Conservation (phyloP, 164 flowering plant species). For the Euptelea pleiosperma region DNA sequence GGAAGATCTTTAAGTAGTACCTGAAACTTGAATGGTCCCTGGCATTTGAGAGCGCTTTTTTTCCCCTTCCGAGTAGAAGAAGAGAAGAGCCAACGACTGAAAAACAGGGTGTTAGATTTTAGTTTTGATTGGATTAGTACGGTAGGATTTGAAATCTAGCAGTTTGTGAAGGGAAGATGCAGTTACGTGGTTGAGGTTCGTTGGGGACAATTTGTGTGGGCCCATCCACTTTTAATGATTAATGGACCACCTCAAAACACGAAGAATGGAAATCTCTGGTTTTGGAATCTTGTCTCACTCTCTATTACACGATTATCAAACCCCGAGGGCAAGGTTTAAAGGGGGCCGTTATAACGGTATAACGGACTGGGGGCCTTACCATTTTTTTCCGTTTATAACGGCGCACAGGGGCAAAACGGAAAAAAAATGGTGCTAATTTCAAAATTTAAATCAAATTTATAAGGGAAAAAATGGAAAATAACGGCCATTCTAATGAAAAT, state of each 20-base stretch:
- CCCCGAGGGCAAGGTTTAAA: too few relatives aligned
- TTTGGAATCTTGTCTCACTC: constrained; percentile 3
- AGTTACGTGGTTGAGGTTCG: neutral
- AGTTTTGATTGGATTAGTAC: too few relatives aligned
- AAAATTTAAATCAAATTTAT: too few relatives aligned
- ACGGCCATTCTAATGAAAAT: too few relatives aligned
- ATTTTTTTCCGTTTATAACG: too few relatives aligned
- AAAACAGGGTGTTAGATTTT: neutral
- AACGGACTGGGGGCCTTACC: too few relatives aligned
- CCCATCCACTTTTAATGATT: neutral
- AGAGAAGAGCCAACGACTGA: neutral
- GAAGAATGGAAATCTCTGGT: neutral
- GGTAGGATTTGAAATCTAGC: too few relatives aligned
- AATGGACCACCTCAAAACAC: constrained; percentile 2
- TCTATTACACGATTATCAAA: neutral
- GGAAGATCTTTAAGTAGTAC: constrained; percentile 25
- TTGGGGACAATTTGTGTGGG: neutral
- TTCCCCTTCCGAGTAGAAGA: too few relatives aligned
- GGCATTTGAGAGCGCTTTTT: constrained; percentile 74
- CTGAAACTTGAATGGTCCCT: constrained; percentile 84
- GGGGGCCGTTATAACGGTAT: too few relatives aligned
- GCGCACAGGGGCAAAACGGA: too few relatives aligned
- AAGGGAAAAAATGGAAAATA: too few relatives aligned
- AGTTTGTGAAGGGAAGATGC: neutral
- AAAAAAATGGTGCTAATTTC: too few relatives aligned